Percentiles rank a stretch among this genome's conserved stretches.
Conservation (phyloP, 1,284 basidiomycete species). For the Psilocybe mexicana region DNA sequence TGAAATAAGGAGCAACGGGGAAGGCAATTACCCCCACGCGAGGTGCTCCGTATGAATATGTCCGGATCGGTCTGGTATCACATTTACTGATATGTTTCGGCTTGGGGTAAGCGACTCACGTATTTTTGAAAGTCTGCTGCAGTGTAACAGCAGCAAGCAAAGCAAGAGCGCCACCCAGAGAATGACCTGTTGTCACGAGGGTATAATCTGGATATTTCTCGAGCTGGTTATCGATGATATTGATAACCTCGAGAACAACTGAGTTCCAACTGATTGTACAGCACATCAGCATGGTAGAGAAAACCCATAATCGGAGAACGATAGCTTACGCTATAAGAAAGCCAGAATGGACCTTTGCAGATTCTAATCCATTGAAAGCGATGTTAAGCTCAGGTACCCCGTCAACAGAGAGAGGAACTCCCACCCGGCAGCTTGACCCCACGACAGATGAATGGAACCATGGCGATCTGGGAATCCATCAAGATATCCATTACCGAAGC, state of each 20-base stretch:
- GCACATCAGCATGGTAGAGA: too few relatives aligned
- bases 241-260: constrained; percentile 35
- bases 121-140: constrained; percentile 39
- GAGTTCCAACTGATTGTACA: constrained; percentile 43
- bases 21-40: constrained; percentile 38
- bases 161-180: constrained; percentile 48
- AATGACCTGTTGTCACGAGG: constrained; percentile 49
- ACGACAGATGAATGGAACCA: constrained; percentile 37
- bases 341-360: constrained; percentile 42
- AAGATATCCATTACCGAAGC: constrained; percentile 38
- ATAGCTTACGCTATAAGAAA: constrained; percentile 43
- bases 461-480: constrained; percentile 35
- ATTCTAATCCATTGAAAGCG: constrained; percentile 28
- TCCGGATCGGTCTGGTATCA: constrained; percentile 31
- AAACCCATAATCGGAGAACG: not conserved
- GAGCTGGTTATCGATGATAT: constrained; percentile 28
- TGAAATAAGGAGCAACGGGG: not conserved
- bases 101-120: constrained; percentile 25
- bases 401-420: not conserved
- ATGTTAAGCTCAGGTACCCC: not conserved
- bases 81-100: not conserved
- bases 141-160: constrained; percentile 43
- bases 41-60: constrained; percentile 51
- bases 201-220: constrained; percentile 34
- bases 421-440: constrained; percentile 38